Conservation (phyloP, 495 filamentous ascomycete genomes). For the Hypoxylon lenormandii region DNA sequence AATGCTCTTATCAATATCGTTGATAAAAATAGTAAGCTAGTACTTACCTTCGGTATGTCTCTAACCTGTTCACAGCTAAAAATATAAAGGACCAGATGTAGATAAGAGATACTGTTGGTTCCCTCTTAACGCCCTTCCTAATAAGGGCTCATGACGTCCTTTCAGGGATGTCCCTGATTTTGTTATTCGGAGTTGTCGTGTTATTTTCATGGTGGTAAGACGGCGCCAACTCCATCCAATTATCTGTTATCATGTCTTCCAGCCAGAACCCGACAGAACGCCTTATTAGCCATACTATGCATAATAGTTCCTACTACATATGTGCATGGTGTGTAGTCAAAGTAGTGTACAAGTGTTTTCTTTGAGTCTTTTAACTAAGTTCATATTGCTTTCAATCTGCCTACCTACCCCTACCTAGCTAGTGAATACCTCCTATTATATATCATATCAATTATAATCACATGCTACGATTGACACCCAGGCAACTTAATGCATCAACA, state of each 20-base stretch:
- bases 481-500: too few relatives aligned
- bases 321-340: too few relatives aligned
- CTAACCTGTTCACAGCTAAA: not conserved
- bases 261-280: not conserved
- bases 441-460: too few relatives aligned
- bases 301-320: not conserved
- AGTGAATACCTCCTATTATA: too few relatives aligned
- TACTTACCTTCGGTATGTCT: not conserved
- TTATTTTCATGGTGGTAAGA: conserved; percentile 34
- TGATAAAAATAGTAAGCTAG: not conserved
- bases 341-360: too few relatives aligned
- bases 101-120: too few relatives aligned
- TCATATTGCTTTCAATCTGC: too few relatives aligned
- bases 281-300: conserved; percentile 20
- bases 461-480: too few relatives aligned
- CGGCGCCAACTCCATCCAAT: conserved; percentile 1
- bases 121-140: too few relatives aligned
- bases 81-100: not conserved
- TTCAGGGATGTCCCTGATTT: conserved; percentile 22
- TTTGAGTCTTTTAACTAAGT: too few relatives aligned
- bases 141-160: too few relatives aligned
- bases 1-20: not conserved
- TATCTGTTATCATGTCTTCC: conserved; percentile 1
- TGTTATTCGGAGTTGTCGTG: not conserved
- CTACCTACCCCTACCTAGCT: too few relatives aligned